phyloP scores from a whole-genome alignment of 2,329 filamentous ascomycete genomes.

The Sporothrix schenckii region DNA sequence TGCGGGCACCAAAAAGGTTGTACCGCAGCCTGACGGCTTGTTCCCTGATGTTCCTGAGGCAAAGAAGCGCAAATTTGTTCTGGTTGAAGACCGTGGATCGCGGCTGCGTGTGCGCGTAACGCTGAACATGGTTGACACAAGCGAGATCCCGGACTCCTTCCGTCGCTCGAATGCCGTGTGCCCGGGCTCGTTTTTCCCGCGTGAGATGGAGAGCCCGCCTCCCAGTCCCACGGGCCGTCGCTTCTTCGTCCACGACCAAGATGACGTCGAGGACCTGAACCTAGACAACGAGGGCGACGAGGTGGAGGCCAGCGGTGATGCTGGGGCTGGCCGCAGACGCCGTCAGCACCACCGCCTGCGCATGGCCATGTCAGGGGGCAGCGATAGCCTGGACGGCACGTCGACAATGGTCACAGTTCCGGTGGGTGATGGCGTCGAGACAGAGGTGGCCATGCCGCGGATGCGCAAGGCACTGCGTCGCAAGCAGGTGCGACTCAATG shows the following conservation, averaged over 20 bases:
- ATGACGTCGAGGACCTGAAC: conserved; percentile 54
- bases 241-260: conserved; percentile 72
- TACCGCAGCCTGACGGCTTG: conserved; percentile 66
- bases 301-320: conserved; percentile 52
- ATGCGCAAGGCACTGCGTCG: conserved; percentile 69
- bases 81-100: conserved; percentile 86
- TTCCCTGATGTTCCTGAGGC: conserved; percentile 88
- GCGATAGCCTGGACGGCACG: conserved; percentile 36
- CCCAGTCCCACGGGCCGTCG: conserved; percentile 73
- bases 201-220: conserved; percentile 87
- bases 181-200: conserved; percentile 86
- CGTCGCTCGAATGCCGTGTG: conserved; percentile 87
- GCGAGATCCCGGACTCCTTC: conserved; percentile 95
- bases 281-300: conserved; percentile 64
- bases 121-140: conserved; percentile 89
- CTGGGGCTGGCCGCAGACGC: conserved; percentile 43
- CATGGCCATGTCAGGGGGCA: conserved; percentile 31
- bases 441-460: conserved; percentile 73
- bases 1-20: conserved; percentile 51
- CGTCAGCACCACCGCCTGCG: conserved; percentile 39
- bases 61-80: conserved; percentile 94
- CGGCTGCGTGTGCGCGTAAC: conserved; percentile 87
- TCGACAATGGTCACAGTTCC: conserved; percentile 62
- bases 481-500: conserved; percentile 89
- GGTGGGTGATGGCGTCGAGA: conserved; percentile 63